A percentile compares a stretch with the other conserved stretches of the same genome.
phyloP scores from a whole-genome alignment of 345 rosid species.

The Rubroshorea leprosula region DNA sequence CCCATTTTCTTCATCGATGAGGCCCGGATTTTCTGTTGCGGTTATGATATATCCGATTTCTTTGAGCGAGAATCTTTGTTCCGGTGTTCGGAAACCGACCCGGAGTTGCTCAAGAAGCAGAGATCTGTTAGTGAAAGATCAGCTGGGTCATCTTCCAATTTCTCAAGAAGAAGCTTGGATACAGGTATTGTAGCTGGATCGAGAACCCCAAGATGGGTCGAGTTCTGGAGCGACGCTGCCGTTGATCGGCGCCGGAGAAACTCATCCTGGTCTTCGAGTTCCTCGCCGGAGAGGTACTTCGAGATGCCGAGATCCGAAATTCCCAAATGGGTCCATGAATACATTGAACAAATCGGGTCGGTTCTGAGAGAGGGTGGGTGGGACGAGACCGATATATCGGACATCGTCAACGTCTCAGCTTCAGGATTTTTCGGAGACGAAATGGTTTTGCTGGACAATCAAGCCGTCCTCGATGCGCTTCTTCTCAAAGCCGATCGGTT shows the following conservation, averaged over 20 bases:
- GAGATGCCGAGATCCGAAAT: constrained; percentile 61
- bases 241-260: constrained; percentile 67
- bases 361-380: constrained; percentile 85
- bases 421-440: constrained; percentile 79
- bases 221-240: constrained; percentile 93
- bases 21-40: constrained; percentile 83
- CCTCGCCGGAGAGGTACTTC: constrained; percentile 67
- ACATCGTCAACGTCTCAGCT: constrained; percentile 73
- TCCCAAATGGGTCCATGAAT: constrained; percentile 84
- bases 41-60: constrained; percentile 85
- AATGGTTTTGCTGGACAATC: constrained; percentile 72
- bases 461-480: constrained; percentile 72
- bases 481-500: constrained; percentile 85
- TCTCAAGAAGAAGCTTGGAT: constrained; percentile 61
- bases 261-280: constrained; percentile 59
- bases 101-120: constrained; percentile 42
- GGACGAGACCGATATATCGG: constrained; percentile 72
- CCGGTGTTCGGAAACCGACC: constrained; percentile 42
- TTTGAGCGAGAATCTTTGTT: constrained; percentile 79
- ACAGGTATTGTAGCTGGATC: constrained; percentile 35
- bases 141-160: constrained; percentile 46
- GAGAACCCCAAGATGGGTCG: constrained; percentile 84
- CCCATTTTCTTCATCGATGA: constrained; percentile 95
- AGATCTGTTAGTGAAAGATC: constrained; percentile 59
- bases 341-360: constrained; percentile 68